Base-by-base conservation (phyloP, 306 rosid species). In the Inga leiocalycina region DNA sequence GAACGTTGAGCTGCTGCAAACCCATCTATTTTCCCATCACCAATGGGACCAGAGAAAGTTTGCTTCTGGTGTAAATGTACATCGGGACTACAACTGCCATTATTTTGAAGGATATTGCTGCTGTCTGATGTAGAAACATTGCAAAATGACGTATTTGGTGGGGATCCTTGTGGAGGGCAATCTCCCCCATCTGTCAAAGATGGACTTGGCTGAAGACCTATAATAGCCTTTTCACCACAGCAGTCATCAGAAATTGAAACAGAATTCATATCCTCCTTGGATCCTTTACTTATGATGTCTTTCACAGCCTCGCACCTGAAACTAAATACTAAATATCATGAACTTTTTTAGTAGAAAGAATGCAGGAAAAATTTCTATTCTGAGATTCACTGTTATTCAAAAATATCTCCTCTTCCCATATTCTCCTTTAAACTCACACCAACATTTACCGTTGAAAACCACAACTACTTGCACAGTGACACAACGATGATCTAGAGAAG, bases 71-170 rank as follows among this genome's bases (percentile, higher is more conserved):
- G 91, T 69, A 86, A 79, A 78, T 84, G 85, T 74, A 85, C 91
- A 87, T 89, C 94, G 71, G 99, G 97, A 90, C 98, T 94, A 85
- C 91, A 91, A 82, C 97, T 91, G 81, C 95, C 86, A 88, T 85
- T 94, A 79, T 82, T 88, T 81, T 88, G 97, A 81, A 90, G 85
- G 82, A 88, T 83, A 86, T 89, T 89, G 82, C 94, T 88, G 79
- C 96, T 89, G 87, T 89, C 93, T 59, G 97, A 92, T 74, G 93
- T 91, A 72, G 97, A 91, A 77, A 88, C 81, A 75, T 69, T 88
- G 88, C 90, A 86, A 44, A 85, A 86, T 54, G 91, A 90, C 35
- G 88, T 78, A 87, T 84, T 89, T 52, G 87, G 89, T 22, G 97
- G 90, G 64, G 98, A 94, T 77, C 89, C 91, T 72, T 79, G 89